A percentile compares a stretch with the other conserved stretches of the same genome.
Conservation (phyloP, 2,329 filamentous ascomycete species). For the Tolypocladium capitatum region DNA sequence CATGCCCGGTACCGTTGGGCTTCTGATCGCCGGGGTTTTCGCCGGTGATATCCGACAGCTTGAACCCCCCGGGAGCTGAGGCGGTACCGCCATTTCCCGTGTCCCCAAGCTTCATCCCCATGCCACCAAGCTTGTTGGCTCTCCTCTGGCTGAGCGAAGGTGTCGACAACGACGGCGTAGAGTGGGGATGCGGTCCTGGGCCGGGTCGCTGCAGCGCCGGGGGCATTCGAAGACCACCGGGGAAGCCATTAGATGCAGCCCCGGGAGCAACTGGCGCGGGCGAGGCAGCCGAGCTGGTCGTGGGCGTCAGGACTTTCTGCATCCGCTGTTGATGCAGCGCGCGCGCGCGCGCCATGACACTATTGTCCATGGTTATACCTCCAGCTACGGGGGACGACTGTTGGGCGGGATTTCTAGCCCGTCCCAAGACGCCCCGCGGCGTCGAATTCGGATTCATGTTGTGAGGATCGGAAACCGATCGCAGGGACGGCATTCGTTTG, state of each 20-base stretch:
- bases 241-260: conserved; percentile 28
- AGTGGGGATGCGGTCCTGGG: conserved; percentile 36
- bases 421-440: conserved; percentile 62
- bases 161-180: conserved; percentile 37
- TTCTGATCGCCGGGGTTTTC: conserved; percentile 7
- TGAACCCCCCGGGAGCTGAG: conserved; percentile 24
- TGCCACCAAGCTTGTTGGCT: conserved; percentile 26
- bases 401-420: conserved; percentile 39
- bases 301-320: conserved; percentile 26
- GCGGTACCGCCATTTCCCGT: conserved; percentile 21
- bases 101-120: conserved; percentile 44
- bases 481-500: conserved; percentile 43
- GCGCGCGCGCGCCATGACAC: conserved; percentile 33
- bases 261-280: conserved; percentile 19
- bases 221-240: conserved; percentile 29
- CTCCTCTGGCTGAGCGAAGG: conserved; percentile 56
- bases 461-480: conserved; percentile 45
- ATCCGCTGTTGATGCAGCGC: conserved; percentile 33
- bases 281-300: conserved; percentile 14
- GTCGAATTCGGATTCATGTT: conserved; percentile 76
- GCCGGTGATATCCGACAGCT: conserved; percentile 27
- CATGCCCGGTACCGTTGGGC: conserved; percentile 24
- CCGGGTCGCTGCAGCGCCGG: conserved; percentile 28
- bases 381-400: conserved; percentile 22
- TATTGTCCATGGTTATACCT: conserved; percentile 21